Conservation (phyloP, 768 basidiomycete genomes). For the Phylloporus sp. region DNA sequence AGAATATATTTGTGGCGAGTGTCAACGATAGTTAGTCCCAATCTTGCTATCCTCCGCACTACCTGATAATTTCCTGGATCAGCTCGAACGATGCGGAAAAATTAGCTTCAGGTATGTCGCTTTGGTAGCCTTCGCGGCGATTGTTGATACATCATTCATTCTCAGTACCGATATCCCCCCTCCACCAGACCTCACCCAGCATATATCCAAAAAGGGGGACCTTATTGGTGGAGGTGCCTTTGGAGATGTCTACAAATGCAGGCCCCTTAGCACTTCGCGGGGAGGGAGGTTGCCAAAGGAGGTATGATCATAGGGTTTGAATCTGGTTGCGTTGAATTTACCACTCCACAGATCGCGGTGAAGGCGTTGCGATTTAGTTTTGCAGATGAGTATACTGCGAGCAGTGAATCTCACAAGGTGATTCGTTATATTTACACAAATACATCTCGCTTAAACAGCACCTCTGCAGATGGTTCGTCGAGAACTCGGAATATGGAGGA, state of each 20-base stretch:
- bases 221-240: slow-evolving; percentile 7
- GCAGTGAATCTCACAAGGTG: background rate
- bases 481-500: slow-evolving; percentile 29
- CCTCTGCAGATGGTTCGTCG: slow-evolving; percentile 20
- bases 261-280: background rate
- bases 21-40: background rate
- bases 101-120: too few species aligned
- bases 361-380: slow-evolving; percentile 13
- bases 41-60: too few species aligned
- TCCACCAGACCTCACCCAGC: slow-evolving; percentile 6
- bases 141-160: too few species aligned
- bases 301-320: background rate
- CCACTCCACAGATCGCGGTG: slow-evolving; percentile 17
- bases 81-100: too few species aligned
- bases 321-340: background rate
- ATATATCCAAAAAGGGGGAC: background rate
- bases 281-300: slow-evolving; percentile 3
- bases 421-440: background rate
- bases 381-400: background rate
- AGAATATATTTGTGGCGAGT: slow-evolving; percentile 1
- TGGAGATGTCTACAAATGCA: too few species aligned
- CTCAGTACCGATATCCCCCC: background rate
- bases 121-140: too few species aligned
- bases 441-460: fast-evolving
- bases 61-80: too few species aligned